Evolutionary conservation across 768 basidiomycete species (phyloP), one percentile per base, ranked within the genome.

Genomic region (Mycena venus): DNA sequence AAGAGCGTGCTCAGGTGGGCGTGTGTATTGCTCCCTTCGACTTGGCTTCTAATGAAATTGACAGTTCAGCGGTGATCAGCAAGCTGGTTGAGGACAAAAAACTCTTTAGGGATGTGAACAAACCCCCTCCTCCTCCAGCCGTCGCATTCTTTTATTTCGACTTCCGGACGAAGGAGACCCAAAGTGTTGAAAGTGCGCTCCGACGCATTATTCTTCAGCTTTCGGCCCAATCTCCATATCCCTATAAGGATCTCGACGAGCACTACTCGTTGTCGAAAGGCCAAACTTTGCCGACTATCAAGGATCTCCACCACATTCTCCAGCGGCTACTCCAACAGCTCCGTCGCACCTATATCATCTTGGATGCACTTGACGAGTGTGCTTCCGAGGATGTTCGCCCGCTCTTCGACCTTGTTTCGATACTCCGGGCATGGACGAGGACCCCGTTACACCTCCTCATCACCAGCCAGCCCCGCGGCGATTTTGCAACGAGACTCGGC

Each of bases 111-210:
- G 36, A 56, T 7, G 8, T 12, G 34, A 12, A n/a, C 15, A 25
- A 25, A 15, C 25, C 67, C 14, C 40, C 38, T 15, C 36, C 67
- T 58, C 66, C 53, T n/a, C n/a, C n/a, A n/a, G 42, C 56, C 21
- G 31, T 68, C 14, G 67, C 56, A 14, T 70, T 51, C 59, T 70
- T 60, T 25, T 70, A 68, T 49, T 68, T 49, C n/a, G 44, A 68
- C 44, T 68, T 68, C 44, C 29, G 25, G 11, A 23, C 21, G 5
- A 34, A 60, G 23, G 27, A 68, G 42, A 12, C 6, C 31, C 55
- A 59, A 32, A 32, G 25, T n/a, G 38, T 68, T 2, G 68, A 68
- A 60, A 44, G 11, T 49, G 68, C 58, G 10, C 44, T 68, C 1
- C 56, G 68, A 10, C 44, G 58, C 31, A 47, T 68, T 21, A 19